Conservation (phyloP, 257 asterid genomes). For the Cynanchum wilfordii region DNA sequence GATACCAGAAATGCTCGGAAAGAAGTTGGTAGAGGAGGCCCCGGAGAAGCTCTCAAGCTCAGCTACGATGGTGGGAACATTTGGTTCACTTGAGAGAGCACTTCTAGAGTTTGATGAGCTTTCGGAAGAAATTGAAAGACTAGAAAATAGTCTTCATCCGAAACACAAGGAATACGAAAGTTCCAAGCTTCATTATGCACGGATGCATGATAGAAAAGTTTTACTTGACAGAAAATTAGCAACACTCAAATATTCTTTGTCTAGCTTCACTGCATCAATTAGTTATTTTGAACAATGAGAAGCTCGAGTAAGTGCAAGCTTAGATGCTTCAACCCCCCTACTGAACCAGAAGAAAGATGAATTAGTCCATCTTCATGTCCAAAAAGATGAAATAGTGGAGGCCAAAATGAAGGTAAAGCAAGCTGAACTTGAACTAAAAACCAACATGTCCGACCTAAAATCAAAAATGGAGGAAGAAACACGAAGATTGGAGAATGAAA, state of each 20-base stretch:
- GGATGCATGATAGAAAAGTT: constrained; percentile 50
- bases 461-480: constrained; percentile 62
- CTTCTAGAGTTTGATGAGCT: constrained; percentile 53
- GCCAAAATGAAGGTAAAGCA: constrained; percentile 38
- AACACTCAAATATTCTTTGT: constrained; percentile 54
- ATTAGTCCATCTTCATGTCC: constrained; percentile 37
- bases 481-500: constrained; percentile 55
- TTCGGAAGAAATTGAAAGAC: constrained; percentile 35
- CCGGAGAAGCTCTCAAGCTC: constrained; percentile 65
- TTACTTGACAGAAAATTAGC: constrained; percentile 49
- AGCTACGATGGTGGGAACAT: constrained; percentile 35
- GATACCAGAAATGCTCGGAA: constrained; percentile 38
- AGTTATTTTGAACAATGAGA: constrained; percentile 68
- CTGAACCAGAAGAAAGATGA: constrained; percentile 43
- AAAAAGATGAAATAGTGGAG: constrained; percentile 41
- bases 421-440: constrained; percentile 46
- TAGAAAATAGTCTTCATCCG: constrained; percentile 36
- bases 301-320: constrained; percentile 46
- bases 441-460: constrained; percentile 36
- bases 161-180: constrained; percentile 43
- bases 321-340: constrained; percentile 36
- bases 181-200: constrained; percentile 38
- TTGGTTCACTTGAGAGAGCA: constrained; percentile 66
- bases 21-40: constrained; percentile 58
- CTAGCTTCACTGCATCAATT: constrained; percentile 52